Base-by-base conservation (phyloP, 2,329 filamentous ascomycete species). In the Lachnellula hyalina region DNA sequence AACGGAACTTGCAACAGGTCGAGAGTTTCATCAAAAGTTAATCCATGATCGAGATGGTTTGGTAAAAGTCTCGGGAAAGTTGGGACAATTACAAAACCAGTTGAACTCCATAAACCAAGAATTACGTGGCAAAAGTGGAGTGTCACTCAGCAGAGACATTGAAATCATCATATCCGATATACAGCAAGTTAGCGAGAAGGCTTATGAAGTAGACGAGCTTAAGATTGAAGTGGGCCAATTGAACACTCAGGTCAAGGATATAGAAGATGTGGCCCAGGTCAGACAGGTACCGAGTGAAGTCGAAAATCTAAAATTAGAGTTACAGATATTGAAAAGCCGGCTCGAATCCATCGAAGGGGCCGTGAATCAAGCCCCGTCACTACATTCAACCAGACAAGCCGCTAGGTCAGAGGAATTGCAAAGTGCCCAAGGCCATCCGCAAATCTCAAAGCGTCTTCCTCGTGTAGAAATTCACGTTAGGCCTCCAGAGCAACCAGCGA, bases 131-230 rank as follows among this genome's bases (percentile, higher is more conserved):
- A 28, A 48, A 34, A 51, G 56, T 58, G 49, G 56, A 52, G 40
- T 36, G 52, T 55, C 53, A 15, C 32, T 34, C 28, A 57, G 32
- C 21, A 50, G 47, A 38, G 53, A 55, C 38, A 47, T 61, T 25
- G 64, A 68, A 38, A 52, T 56, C 5, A 49, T 66, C 9, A 51
- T 58, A 4, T 53, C 60, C 5, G 57, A 63, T 40, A 55, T 66
- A 35, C 49, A 56, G 12, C 47, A 55, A 41, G 53, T 67, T 40
- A 51, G 55, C 17, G 47, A 61, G 17, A 66, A 65, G 41, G 57
- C 52, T n/a, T 61, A 53, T 47, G 59, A 67, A 47, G 57, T 70
- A 5, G 65, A 65, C 28, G 52, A 59, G 3, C 41, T 68, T 12
- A 67, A 65, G 47, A 42, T 53, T 11, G 61, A 63, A 17, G 19